Evolutionary conservation across 1,284 basidiomycete genomes (phyloP), one percentile per base, ranked within the genome.

Genomic region (Neonothopanus nambi): DNA sequence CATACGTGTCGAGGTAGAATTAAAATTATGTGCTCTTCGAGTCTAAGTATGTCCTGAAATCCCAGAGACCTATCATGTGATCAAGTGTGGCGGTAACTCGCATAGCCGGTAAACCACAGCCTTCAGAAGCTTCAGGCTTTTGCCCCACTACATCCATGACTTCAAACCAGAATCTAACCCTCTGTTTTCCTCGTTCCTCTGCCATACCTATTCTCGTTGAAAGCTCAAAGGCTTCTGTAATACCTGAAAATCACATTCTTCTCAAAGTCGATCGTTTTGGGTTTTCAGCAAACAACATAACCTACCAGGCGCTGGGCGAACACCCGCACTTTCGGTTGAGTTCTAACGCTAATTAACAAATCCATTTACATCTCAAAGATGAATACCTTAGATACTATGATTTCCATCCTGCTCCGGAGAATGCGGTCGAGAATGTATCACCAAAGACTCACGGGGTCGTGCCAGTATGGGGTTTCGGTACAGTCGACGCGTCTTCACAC

Each of bases 391-490:
- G 84, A 33, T 87, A 87, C 64, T 87, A 83, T 58, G 84, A 85
- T 54, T 87, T 84, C 53, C 80, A 85, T 57, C 51, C 67, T 13
- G 71, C 72, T 2, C 82, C 82, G 28, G 65, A 70, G 11, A 55
- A 64, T 9, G 37, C 48, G 7, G 35, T 36, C 33, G 48, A 57
- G 40, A 59, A 59, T 9, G 69, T 74, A 2, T 78, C 78, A 2
- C 58, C 72, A 6, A 69, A 70, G 51, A 79, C 77, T 0, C 79
- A 85, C 61, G 85, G 84, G 0, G 63, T 86, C 21, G 76, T 83
- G 18, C 84, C 85, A 0, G 84, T 85, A 6, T 86, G 84, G 85
- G 84, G 82, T 3, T 87, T 84, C 56, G 84, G 78, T 7, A 80
- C 77, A 1, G 65, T 86, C 4, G 58, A 79, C 2, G 65, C 60